These are phyloP conservation scores for Yamadazyma buinensis DNA, from an alignment of 1,139 yeast species.

Conservation along the genomic window DNA sequence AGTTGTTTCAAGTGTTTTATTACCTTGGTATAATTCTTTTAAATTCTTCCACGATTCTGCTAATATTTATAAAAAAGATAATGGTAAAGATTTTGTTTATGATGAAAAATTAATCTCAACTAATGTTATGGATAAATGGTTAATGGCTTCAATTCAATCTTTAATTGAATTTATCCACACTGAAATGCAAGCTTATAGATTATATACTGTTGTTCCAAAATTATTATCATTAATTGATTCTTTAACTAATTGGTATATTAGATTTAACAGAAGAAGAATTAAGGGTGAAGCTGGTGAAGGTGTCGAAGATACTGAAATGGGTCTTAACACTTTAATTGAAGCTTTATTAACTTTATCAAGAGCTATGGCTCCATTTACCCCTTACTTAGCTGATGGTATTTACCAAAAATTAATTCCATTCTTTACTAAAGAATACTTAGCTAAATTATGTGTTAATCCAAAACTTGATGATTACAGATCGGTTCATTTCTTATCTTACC, in stretches of 20 bases:
- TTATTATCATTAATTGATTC: slow-evolving; percentile 85
- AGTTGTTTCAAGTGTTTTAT: slow-evolving; percentile 88
- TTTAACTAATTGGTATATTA: slow-evolving; percentile 97
- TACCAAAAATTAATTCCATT: slow-evolving; percentile 69
- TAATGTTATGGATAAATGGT: slow-evolving; percentile 98
- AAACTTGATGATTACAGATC: slow-evolving; percentile 61
- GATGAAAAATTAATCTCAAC: slow-evolving; percentile 60
- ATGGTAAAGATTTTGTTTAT: slow-evolving; percentile 67
- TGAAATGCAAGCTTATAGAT: slow-evolving; percentile 87
- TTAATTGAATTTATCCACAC: slow-evolving; percentile 78
- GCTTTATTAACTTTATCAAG: slow-evolving; percentile 84
- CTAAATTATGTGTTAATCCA: slow-evolving; percentile 37
- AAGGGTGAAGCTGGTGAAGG: slow-evolving; percentile 82
- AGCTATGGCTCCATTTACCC: slow-evolving; percentile 99
- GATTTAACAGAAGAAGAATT: slow-evolving; percentile 96
- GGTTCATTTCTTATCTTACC: slow-evolving; percentile 90
- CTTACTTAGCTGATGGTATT: slow-evolving; percentile 88
- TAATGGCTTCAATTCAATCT: slow-evolving; percentile 90
- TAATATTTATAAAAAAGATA: slow-evolving; percentile 74
- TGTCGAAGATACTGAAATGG: slow-evolving; percentile 74
- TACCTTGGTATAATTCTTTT: slow-evolving; percentile 98
- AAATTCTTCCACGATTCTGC: slow-evolving; percentile 96
- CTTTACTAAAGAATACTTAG: slow-evolving; percentile 54
- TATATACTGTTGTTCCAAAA: slow-evolving; percentile 95
- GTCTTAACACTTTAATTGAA: slow-evolving; percentile 86